Percentiles rank a stretch among this genome's conserved stretches.
phyloP scores from a whole-genome alignment of 1,284 basidiomycete genomes.

The Malassezia furfur region DNA sequence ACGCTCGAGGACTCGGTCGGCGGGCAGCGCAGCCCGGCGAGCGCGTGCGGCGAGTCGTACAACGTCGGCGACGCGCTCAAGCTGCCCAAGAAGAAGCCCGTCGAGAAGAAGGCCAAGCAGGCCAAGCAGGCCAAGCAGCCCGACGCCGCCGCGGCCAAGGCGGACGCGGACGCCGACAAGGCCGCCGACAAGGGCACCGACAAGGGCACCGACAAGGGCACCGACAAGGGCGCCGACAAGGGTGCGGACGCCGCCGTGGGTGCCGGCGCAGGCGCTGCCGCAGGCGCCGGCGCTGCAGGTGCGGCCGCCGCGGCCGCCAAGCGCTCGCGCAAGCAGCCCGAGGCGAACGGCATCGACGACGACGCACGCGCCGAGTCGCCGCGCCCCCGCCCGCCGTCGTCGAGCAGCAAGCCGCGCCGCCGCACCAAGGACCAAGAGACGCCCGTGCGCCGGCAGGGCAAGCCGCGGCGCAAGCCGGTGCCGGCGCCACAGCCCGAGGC shows the following conservation, averaged over 20 bases:
- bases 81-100: neutral
- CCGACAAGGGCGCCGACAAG: neutral
- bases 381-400: too few relatives aligned
- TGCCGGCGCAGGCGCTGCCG: constrained; percentile 23
- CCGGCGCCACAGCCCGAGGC: neutral
- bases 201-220: constrained; percentile 14
- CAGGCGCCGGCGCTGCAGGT: constrained; percentile 12
- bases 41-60: neutral
- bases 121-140: too few relatives aligned
- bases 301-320: constrained; percentile 18
- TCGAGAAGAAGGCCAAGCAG: too few relatives aligned
- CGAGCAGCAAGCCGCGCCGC: too few relatives aligned
- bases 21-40: constrained; percentile 25
- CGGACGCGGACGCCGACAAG: too few relatives aligned
- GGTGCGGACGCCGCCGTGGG: constrained; percentile 5
- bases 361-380: neutral
- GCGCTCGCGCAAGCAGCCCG: neutral
- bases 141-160: too few relatives aligned
- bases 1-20: constrained; percentile 42
- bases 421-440: neutral
- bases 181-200: neutral
- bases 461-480: neutral
- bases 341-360: too few relatives aligned
- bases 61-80: neutral
- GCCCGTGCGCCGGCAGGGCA: neutral